Percentiles rank a stretch among this genome's conserved stretches.
Conservation (phyloP, 2,329 filamentous ascomycete species). For the Cucurbitaria berberidis region DNA sequence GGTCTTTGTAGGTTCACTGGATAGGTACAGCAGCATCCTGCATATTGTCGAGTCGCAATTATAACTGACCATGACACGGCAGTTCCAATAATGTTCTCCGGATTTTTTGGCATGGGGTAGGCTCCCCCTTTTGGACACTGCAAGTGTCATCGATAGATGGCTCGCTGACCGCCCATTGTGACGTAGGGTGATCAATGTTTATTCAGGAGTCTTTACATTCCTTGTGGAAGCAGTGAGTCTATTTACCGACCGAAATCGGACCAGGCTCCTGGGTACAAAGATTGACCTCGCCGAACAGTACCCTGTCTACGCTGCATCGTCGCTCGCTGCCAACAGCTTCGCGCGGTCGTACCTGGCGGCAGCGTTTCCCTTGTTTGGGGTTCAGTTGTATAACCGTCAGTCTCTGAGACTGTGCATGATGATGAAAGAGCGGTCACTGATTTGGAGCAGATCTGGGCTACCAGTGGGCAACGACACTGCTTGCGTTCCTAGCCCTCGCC, state of each 20-base stretch:
- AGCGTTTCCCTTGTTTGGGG: conserved; percentile 54
- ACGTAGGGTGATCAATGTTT: conserved; percentile 74
- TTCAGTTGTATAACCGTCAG: conserved; percentile 61
- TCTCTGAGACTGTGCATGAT: conserved; percentile 32
- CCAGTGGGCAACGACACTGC: conserved; percentile 57
- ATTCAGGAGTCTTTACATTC: conserved; percentile 87
- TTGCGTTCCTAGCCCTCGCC: conserved; percentile 56
- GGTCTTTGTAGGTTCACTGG: conserved; percentile 55
- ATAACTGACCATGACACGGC: conserved; percentile 43
- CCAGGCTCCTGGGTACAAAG: conserved; percentile 18
- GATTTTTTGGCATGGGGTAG: conserved; percentile 53
- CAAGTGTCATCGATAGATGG: conserved; percentile 29
- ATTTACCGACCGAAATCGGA: conserved; percentile 33
- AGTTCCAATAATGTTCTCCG: conserved; percentile 59
- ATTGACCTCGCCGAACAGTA: conserved; percentile 48
- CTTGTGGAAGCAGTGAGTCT: conserved; percentile 66
- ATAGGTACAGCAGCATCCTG: conserved; percentile 51
- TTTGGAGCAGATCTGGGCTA: conserved; percentile 52
- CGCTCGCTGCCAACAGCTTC: conserved; percentile 59
- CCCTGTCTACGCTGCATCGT: conserved; percentile 57
- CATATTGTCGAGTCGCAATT: conserved; percentile 32
- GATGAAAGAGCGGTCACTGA: conserved; percentile 55
- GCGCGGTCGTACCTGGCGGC: conserved; percentile 57
- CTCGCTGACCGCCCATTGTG: conserved; percentile 39
- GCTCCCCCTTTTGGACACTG: conserved; percentile 20